Base-by-base conservation (phyloP, 805 yeast genomes). In the Nakazawaea anatomiae region DNA sequence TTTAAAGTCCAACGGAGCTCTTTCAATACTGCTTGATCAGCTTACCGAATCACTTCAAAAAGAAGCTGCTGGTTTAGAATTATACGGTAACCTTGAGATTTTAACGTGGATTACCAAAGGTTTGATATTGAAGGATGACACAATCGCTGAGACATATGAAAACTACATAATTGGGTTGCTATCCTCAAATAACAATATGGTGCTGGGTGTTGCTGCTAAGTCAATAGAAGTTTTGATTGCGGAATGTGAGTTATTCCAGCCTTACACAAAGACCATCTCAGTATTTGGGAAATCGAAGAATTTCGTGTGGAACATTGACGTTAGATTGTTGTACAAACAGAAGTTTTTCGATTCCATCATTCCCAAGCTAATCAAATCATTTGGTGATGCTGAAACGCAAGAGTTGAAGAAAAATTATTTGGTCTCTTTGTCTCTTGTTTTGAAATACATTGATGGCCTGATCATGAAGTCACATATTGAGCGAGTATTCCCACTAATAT, bases 291-390 rank as follows among this genome's bases (percentile, higher is more conserved):
- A 59, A 42, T 57, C 58, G 5, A 63, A 60, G 43, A 51, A 56
- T 4, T 51, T 50, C n/a, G 77, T 76, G 1, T 64, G 64, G 54
- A 81, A 81, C 55, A 73, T 86, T 50, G 80, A 83, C 53, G 77
- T 85, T 18, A 77, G 87, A 52, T 65, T 78, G 43, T 72, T 94
- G 28, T 89, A 86, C 73, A 89, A 89, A 62, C 99, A 94, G 61
- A 83, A 83, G 55, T 74, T 88, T 29, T 89, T 89, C 62, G 79
- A 80, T 53, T 67, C 73, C 7, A 69, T 82, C 1, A 72, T 89
- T 5, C 86, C 87, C 0, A 65, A 63, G 32, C 62, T 89, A 34
- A 78, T 85, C 6, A 61, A 66, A 0, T 75, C 74, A 4, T 82
- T 77, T 62, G 65, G 68, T 32, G 27, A 51, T 1, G 46, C 57